phyloP scores from a whole-genome alignment of 2,329 filamentous ascomycete genomes.

The Fusarium sp. region DNA sequence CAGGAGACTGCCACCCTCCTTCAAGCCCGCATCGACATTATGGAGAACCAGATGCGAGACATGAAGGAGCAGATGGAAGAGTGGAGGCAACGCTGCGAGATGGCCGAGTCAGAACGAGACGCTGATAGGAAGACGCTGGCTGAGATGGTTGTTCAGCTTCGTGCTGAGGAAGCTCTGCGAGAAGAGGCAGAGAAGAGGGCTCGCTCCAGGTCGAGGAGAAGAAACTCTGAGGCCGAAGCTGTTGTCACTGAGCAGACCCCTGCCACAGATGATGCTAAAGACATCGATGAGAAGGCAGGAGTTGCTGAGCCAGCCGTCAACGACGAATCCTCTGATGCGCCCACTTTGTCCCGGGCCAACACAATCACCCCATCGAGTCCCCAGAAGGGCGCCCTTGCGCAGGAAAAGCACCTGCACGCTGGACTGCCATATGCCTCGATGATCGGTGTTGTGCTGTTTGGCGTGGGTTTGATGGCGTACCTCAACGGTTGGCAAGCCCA shows the following conservation, averaged over 20 bases:
- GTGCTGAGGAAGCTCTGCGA: constrained; percentile 70
- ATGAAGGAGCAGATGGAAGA: constrained; percentile 83
- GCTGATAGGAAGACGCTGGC: constrained; percentile 79
- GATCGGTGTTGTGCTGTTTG: constrained; percentile 83
- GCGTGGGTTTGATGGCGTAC: constrained; percentile 88
- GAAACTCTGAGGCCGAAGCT: constrained; percentile 42
- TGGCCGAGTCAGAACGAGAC: constrained; percentile 82
- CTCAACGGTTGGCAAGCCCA: constrained; percentile 81
- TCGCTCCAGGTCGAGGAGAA: constrained; percentile 52
- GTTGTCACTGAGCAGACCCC: constrained; percentile 30
- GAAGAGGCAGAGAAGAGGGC: constrained; percentile 57
- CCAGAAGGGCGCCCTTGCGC: constrained; percentile 55
- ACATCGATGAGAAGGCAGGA: constrained; percentile 25
- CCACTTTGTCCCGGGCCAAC: constrained; percentile 61
- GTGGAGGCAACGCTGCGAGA: constrained; percentile 82
- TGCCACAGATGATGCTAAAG: constrained; percentile 35
- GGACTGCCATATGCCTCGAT: constrained; percentile 83
- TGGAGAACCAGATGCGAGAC: constrained; percentile 83
- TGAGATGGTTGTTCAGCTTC: constrained; percentile 88
- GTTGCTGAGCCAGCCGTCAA: constrained; percentile 36
- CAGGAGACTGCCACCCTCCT: constrained; percentile 47
- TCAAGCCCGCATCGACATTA: constrained; percentile 79
- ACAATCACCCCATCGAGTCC: constrained; percentile 61
- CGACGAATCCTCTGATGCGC: constrained; percentile 54
- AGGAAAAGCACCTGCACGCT: constrained; percentile 59